A percentile compares a stretch with the other conserved stretches of the same genome.
These are phyloP conservation scores for Luvunga scandens DNA, from an alignment of 345 rosid species.

Conservation along the genomic window DNA sequence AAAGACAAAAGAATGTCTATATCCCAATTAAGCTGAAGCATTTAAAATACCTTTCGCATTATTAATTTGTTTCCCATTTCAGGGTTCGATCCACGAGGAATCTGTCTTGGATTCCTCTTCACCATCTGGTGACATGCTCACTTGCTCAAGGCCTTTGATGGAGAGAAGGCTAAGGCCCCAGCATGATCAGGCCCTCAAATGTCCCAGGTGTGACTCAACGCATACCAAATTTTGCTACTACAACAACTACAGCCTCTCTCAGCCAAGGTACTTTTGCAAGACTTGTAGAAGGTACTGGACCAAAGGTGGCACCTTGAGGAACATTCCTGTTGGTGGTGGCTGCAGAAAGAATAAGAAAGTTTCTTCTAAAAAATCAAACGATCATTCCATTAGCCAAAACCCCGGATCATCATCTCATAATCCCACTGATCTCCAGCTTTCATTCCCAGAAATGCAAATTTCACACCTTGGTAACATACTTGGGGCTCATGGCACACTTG, in stretches of 20 bases:
- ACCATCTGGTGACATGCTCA: constrained; percentile 80
- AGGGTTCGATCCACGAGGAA: constrained; percentile 62
- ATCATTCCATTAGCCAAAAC: constrained; percentile 30
- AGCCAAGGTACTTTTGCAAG: constrained; percentile 98
- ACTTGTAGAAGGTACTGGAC: constrained; percentile 99
- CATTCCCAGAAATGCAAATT: constrained; percentile 49
- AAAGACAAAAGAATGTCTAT: neutral
- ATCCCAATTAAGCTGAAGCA: constrained; percentile 5
- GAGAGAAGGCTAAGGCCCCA: constrained; percentile 91
- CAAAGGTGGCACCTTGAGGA: constrained; percentile 89
- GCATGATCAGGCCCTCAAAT: constrained; percentile 86
- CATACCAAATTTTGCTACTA: constrained; percentile 97
- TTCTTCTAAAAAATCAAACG: constrained; percentile 45
- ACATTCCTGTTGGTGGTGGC: constrained; percentile 98
- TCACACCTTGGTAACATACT: constrained; percentile 46
- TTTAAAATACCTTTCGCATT: neutral
- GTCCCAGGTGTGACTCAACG: constrained; percentile 92
- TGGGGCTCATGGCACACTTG: constrained; percentile 20
- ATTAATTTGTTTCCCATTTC: neutral
- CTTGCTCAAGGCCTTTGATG: constrained; percentile 83
- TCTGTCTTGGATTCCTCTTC: constrained; percentile 68
- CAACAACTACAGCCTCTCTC: constrained; percentile 97
- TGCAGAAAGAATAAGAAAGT: constrained; percentile 90
- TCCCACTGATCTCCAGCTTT: constrained; percentile 60
- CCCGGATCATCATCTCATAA: constrained; percentile 32